A percentile compares a stretch with the other conserved stretches of the same genome.
phyloP scores from a whole-genome alignment of 495 filamentous ascomycete species.

The Durotheca rogersii region DNA sequence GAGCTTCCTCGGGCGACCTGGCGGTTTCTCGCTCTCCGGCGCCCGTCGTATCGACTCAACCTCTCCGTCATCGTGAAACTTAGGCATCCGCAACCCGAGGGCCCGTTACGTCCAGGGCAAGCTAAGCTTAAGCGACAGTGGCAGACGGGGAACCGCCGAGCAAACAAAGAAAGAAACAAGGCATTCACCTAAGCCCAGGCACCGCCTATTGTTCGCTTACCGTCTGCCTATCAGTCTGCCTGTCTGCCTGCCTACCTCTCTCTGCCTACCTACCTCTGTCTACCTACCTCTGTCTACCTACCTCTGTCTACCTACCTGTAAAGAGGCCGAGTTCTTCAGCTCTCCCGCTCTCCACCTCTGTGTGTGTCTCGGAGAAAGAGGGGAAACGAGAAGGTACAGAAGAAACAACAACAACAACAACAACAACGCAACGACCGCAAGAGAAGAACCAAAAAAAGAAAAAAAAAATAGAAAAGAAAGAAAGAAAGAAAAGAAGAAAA shows the following conservation, averaged over 20 bases:
- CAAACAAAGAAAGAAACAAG: too few species aligned
- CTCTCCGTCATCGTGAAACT: constrained; percentile 23
- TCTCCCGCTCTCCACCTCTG: too few species aligned
- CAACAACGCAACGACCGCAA: too few species aligned
- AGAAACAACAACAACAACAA: too few species aligned
- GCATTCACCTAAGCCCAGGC: too few species aligned
- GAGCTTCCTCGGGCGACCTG: constrained; percentile 1
- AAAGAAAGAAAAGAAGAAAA: too few species aligned
- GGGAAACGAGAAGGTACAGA: too few species aligned
- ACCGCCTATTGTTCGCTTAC: background rate
- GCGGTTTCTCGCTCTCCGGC: background rate
- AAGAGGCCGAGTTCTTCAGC: too few species aligned
- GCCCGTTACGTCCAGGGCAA: constrained; percentile 12
- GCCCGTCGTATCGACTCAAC: constrained; percentile 12
- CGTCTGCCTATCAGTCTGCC: background rate
- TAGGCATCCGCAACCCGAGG: constrained; percentile 8
- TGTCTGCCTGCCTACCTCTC: background rate
- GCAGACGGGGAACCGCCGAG: too few species aligned
- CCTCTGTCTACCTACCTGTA: background rate
- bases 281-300: background rate
- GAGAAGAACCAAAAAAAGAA: too few species aligned
- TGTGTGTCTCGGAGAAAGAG: too few species aligned
- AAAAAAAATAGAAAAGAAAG: too few species aligned
- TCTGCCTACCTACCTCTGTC: background rate
- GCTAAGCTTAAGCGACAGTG: constrained; percentile 4